A percentile compares a stretch with the other conserved stretches of the same genome.
Conservation (phyloP, 768 basidiomycete species). For the Rhizopogon vulgaris region DNA sequence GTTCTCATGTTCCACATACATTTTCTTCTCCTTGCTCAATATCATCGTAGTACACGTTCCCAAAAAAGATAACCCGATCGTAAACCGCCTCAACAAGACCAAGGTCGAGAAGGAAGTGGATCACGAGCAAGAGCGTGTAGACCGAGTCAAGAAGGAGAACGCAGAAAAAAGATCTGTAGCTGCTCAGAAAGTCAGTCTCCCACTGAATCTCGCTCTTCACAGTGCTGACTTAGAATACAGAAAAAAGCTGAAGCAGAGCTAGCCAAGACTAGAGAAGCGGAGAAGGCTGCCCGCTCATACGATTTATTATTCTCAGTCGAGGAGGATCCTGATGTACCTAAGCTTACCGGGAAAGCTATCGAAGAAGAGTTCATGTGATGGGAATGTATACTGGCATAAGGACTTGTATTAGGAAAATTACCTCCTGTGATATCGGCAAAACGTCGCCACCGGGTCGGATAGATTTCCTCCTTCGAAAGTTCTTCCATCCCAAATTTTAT, state of each 20-base stretch:
- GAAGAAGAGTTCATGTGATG: conserved; percentile 87
- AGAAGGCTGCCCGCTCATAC: conserved; percentile 85
- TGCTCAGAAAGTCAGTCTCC: conserved; percentile 51
- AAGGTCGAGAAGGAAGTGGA: conserved; percentile 81
- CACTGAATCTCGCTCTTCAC: neutral
- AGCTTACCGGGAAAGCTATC: conserved; percentile 64
- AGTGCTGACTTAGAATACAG: conserved; percentile 30
- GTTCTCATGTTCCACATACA: conserved; percentile 28
- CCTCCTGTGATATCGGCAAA: conserved; percentile 7
- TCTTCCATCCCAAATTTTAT: neutral
- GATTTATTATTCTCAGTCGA: conserved; percentile 70
- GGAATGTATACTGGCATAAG: neutral
- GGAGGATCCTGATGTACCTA: conserved; percentile 44
- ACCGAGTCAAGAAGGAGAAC: conserved; percentile 74
- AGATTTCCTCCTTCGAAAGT: neutral
- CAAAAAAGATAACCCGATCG: conserved; percentile 80
- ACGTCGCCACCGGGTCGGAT: neutral
- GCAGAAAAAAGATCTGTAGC: conserved; percentile 56
- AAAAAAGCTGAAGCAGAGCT: conserved; percentile 76
- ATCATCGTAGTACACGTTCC: conserved; percentile 57
- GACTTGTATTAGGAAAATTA: neutral
- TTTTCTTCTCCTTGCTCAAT: neutral
- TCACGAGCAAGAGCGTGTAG: conserved; percentile 84
- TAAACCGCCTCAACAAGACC: conserved; percentile 93
- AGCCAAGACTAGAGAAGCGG: conserved; percentile 69